Base-by-base conservation (phyloP, 176 grass and related monocot genomes). In the Phragmites australis region DNA sequence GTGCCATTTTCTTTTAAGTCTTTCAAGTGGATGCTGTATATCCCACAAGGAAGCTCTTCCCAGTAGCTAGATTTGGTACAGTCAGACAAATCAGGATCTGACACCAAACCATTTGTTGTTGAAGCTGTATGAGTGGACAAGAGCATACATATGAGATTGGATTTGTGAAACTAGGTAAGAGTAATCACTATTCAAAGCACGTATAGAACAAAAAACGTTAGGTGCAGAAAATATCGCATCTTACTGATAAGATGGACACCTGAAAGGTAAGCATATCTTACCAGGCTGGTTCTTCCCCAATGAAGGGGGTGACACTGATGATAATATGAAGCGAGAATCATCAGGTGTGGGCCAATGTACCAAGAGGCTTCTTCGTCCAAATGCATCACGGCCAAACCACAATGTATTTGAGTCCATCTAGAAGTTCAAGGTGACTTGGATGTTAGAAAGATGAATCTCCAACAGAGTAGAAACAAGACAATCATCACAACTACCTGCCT, bases 21-120 rank as follows among this genome's bases (percentile, higher is more conserved):
- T 79, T 89, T 92, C 58, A 94, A 67, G 37, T 78, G 62, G 15
- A 98, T 75, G 71, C 54, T 98, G 88, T 91, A 93, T 82, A 94
- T 79, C 40, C 96, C 90, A 68, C 96, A 94, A 75, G 86, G 88
- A 85, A 98, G 79, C 83, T 98, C 96, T 82, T 98, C 90, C 92
- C 92, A 94, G 70, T 87, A 89, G 62, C 70, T 85, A 59, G 46
- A 42, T 49, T 65, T 72, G 6, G 45, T 79, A 62, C 26, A 0
- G 41, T 72, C 83, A 81, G 85, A 61, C 76, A 88, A 48, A 71
- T 84, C 81, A 90, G 39, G 49, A 64, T 88, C 83, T 50, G 76
- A 61, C 45, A 45, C 80, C 17, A 67, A 71, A 77, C 55, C 78
- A 88, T 80, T 84, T 30, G 47, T 37, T 48, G 59, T 43, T 72